phyloP scores from a whole-genome alignment of 352 stramenopile species.

The Phytophthora multivora region DNA sequence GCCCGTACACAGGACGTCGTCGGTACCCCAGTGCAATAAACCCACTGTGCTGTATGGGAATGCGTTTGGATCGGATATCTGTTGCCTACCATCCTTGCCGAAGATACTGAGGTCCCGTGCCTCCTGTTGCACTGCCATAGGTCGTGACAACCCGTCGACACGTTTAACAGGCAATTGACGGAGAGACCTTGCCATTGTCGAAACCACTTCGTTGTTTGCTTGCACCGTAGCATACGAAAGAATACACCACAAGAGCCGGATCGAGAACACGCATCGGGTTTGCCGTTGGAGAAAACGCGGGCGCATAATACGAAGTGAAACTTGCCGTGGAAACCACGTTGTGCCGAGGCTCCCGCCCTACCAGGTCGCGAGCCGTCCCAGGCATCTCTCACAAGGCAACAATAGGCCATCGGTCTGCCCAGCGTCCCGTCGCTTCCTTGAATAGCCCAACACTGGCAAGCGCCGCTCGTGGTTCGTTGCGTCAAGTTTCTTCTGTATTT shows the following conservation, averaged over 20 bases:
- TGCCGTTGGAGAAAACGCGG: conserved; percentile 4
- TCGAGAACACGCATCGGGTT: neutral
- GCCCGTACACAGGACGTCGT: conserved; percentile 53
- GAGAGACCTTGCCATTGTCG: conserved; percentile 15
- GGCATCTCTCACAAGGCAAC: conserved; percentile 16
- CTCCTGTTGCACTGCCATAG: conserved; percentile 4
- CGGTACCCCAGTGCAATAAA: conserved; percentile 50
- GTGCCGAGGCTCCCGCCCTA: neutral
- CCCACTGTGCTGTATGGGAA: conserved; percentile 67
- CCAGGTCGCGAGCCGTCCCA: conserved; percentile 14
- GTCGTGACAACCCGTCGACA: neutral
- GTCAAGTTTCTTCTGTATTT: conserved; percentile 31
- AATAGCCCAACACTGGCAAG: conserved; percentile 24
- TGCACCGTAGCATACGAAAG: conserved; percentile 2
- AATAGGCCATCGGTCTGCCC: conserved; percentile 15
- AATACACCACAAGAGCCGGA: conserved; percentile 11
- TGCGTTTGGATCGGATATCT: conserved; percentile 36
- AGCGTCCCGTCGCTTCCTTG: conserved; percentile 11
- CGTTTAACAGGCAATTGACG: conserved; percentile 5
- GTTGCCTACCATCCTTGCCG: conserved; percentile 41
- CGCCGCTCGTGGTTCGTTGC: conserved; percentile 11
- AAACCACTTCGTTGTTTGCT: neutral
- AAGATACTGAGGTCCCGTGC: conserved; percentile 50
- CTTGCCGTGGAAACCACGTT: conserved; percentile 15
- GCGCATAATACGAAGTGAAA: conserved; percentile 13